phyloP scores from a whole-genome alignment of 495 filamentous ascomycete genomes.

The Penicillium daleae region DNA sequence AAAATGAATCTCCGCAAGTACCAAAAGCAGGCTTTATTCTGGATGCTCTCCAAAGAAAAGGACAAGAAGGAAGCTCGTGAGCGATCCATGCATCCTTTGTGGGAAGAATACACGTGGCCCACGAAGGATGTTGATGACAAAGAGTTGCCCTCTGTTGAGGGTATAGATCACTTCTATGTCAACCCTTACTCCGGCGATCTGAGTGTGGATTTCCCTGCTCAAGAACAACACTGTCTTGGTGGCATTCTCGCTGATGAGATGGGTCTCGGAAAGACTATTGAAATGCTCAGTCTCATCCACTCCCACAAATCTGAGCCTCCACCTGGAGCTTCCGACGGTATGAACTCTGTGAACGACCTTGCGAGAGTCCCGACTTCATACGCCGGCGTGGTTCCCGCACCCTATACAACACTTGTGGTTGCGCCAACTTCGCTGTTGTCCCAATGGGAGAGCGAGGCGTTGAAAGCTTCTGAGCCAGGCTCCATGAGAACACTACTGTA shows the following conservation, averaged over 20 bases:
- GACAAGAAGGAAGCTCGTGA: conserved; percentile 66
- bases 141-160: conserved; percentile 63
- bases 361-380: conserved; percentile 61
- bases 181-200: conserved; percentile 96
- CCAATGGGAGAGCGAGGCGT: conserved; percentile 95
- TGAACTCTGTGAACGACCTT: conserved; percentile 56
- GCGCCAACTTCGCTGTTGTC: conserved; percentile 92
- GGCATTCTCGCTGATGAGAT: conserved; percentile 94
- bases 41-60: conserved; percentile 94
- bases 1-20: conserved; percentile 84
- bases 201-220: conserved; percentile 87
- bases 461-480: conserved; percentile 81
- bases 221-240: conserved; percentile 93
- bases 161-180: conserved; percentile 80
- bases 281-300: conserved; percentile 94
- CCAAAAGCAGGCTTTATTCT: conserved; percentile 91
- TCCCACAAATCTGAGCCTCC: conserved; percentile 67
- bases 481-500: conserved; percentile 85
- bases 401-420: conserved; percentile 90
- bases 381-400: conserved; percentile 63
- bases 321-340: conserved; percentile 37
- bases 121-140: conserved; percentile 84
- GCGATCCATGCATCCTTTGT: conserved; percentile 93
- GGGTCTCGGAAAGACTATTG: conserved; percentile 93
- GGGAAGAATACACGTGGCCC: conserved; percentile 96